These are phyloP conservation scores for Fraxinus dipetala DNA, from an alignment of 305 asterid genomes.

Conservation along the genomic window DNA sequence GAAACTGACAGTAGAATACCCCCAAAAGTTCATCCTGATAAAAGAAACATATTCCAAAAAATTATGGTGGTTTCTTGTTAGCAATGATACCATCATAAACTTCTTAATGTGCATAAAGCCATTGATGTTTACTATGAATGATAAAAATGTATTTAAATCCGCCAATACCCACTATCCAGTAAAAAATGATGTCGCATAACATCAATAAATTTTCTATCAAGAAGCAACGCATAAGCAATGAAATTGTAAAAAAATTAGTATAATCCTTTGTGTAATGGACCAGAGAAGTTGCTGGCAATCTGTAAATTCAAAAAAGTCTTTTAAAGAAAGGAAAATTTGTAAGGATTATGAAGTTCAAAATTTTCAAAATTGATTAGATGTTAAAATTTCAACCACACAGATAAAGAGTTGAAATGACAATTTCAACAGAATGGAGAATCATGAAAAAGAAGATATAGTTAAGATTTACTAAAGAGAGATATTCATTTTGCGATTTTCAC, in stretches of 20 bases:
- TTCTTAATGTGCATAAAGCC: conserved; percentile 18
- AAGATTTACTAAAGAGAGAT: not conserved
- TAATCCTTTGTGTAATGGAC: not conserved
- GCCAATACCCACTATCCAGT: not conserved
- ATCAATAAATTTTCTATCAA: not conserved
- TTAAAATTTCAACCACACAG: not conserved
- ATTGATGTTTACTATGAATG: conserved; percentile 13
- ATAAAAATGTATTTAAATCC: not conserved
- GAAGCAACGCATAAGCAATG: not conserved
- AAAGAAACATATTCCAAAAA: conserved; percentile 16
- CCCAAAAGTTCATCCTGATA: conserved; percentile 94
- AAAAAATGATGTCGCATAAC: not conserved
- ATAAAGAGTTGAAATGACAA: not conserved
- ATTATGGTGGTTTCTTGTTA: conserved; percentile 11
- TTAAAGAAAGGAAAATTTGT: not conserved
- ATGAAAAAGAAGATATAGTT: not conserved
- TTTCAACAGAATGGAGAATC: not conserved
- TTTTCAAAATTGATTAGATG: not conserved
- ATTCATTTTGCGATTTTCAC: not conserved
- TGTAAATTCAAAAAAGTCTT: not conserved
- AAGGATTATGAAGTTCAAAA: not conserved
- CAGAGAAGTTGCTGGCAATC: not conserved
- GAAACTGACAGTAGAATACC: conserved; percentile 87
- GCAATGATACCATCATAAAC: conserved; percentile 22
- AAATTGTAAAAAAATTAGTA: not conserved